A percentile compares a stretch with the other conserved stretches of the same genome.
Evolutionary conservation across 148 eudicot species (phyloP).

Genomic region (Rhododendron kiyosumense): DNA sequence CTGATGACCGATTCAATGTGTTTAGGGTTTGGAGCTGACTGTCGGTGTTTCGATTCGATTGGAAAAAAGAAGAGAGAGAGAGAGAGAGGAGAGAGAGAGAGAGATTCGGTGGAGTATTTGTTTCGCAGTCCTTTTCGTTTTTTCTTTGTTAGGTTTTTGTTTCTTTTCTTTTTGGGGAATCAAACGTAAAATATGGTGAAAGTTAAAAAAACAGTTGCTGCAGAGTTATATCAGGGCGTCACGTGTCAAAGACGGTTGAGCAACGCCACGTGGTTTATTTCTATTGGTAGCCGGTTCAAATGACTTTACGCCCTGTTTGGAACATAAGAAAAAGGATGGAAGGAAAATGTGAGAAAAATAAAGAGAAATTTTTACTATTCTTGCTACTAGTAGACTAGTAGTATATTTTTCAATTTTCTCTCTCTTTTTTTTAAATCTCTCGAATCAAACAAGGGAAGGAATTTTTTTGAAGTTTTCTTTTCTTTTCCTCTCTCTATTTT

Average conservation of each 20-base stretch:
- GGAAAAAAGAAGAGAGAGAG: not conserved
- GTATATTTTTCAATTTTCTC: no score
- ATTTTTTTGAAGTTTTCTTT: no score
- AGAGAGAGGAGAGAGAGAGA: not conserved
- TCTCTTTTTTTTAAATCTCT: no score
- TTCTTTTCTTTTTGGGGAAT: no score
- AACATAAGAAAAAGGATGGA: not conserved
- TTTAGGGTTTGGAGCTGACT: constrained; percentile 13
- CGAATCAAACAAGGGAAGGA: no score
- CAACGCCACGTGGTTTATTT: not conserved
- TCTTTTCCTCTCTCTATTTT: no score
- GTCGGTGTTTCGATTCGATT: constrained; percentile 9
- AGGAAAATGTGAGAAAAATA: not conserved
- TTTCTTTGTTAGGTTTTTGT: not conserved
- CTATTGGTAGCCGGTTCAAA: not conserved
- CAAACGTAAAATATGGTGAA: not conserved
- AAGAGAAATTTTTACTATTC: not conserved
- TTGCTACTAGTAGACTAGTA: no score
- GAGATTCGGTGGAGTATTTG: not conserved
- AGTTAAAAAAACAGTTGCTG: not conserved
- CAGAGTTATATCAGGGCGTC: not conserved
- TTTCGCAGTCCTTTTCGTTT: not conserved
- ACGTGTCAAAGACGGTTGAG: not conserved
- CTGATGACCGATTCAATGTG: not conserved
- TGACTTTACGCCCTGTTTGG: not conserved